Evolutionary conservation across 768 basidiomycete species (phyloP).

Genomic region (Auriscalpium vulgare): DNA sequence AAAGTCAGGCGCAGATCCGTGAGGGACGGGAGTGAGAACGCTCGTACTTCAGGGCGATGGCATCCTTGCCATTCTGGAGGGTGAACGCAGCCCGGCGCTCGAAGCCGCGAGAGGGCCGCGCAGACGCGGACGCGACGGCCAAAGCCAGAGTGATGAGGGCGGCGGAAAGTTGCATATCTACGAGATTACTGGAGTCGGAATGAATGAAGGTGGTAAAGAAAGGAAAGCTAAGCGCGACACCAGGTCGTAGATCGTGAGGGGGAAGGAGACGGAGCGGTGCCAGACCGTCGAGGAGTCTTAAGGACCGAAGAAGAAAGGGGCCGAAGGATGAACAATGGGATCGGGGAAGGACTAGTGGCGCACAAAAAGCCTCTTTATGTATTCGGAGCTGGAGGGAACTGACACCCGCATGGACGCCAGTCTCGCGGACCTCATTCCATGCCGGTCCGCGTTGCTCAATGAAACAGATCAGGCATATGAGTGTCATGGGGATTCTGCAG

Average conservation of each 20-base stretch:
- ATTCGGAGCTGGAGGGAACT: background rate
- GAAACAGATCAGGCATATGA: background rate
- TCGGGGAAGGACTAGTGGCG: no score
- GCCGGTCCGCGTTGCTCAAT: background rate
- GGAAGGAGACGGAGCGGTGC: background rate
- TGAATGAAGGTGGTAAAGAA: background rate
- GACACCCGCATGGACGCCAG: background rate
- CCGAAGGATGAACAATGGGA: background rate
- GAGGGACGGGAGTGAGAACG: background rate
- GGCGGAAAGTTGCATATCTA: conserved; percentile 1
- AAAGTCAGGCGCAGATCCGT: background rate
- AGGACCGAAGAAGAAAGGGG: background rate
- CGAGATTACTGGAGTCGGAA: background rate
- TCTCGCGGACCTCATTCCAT: background rate
- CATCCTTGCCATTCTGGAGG: conserved; percentile 23
- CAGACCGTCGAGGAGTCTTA: background rate
- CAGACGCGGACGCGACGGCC: conserved; percentile 13
- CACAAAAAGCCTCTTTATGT: background rate
- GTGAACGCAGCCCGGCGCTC: conserved; percentile 7
- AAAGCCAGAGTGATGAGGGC: conserved; percentile 21
- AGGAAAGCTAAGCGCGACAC: conserved; percentile 1
- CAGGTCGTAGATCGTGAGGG: conserved; percentile 1
- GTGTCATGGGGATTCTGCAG: no score
- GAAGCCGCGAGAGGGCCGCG: conserved; percentile 8
- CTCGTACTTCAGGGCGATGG: conserved; percentile 22